Evolutionary conservation across 306 rosid genomes (phyloP), one percentile per base, ranked within the genome.

Genomic region (Medicago ruthenica): DNA sequence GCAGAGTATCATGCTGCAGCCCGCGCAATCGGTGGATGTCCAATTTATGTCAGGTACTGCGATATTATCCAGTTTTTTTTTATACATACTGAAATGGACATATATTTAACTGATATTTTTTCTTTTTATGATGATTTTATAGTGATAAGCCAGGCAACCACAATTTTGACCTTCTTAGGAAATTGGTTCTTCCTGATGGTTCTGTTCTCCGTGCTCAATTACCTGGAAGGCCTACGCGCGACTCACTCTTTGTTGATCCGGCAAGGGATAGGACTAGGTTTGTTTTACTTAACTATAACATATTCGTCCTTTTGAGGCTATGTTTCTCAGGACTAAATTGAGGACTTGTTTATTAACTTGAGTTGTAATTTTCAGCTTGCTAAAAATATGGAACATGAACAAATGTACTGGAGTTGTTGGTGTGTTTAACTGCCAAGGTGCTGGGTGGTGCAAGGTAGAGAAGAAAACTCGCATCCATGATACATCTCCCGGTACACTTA

Each of bases 1-100:
- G 97, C 96, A 9, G 99, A 96, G 6, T 96, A 96, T 79, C 98
- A 96, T 11, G 97, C 96, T 18, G 97, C 99, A 45, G 98, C 99
- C 70, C 97, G 99, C 16, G 93, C 99, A 12, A 64, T 96, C 5
- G 97, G 99, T n/a, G 98, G 99, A 77, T 88, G 98, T 80, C 90
- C 98, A 68, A 90, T 96, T 81, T 96, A 96, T 86, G 97, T 96
- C 51, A 92, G 99, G 99, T 92, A 85, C 31, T 16, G 16, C 20
- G 12, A 55, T 53, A 54, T 68, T 53, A 48, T 69, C 21, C 27
- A 24, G 17, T 16, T 13, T 31, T 18, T 24, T 13, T 40, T 51
- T 37, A 69, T 60, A 12, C 54, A 20, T 16, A 18, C 22, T 48
- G 63, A n/a, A 78, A 64, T n/a, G 54, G 12, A 1, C 67, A 16